Evolutionary conservation across 2,329 filamentous ascomycete species (phyloP).

Genomic region (Talaromyces sp.): DNA sequence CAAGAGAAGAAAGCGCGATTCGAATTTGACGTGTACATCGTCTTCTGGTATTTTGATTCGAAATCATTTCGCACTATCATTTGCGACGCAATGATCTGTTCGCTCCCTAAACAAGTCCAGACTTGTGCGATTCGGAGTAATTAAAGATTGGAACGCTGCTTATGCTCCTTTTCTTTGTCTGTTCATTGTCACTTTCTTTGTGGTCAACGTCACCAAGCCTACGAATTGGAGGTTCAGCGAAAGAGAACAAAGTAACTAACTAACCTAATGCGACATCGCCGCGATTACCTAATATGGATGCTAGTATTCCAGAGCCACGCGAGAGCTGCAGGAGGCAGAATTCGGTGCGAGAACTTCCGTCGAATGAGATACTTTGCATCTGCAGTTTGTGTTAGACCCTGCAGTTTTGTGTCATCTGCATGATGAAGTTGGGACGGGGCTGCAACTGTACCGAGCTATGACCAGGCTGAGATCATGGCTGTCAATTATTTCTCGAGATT

Average conservation of each 20-base stretch:
- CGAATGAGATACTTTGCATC: background rate
- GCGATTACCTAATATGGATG: background rate
- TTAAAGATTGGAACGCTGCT: background rate
- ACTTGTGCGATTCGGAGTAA: background rate
- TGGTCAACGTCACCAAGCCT: background rate
- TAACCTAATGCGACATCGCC: background rate
- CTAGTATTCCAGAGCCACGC: background rate
- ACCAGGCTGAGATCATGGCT: background rate
- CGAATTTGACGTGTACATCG: constrained; percentile 3
- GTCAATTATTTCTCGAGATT: background rate
- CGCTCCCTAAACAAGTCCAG: background rate
- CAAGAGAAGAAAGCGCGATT: background rate
- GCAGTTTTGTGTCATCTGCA: background rate
- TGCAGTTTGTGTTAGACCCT: background rate
- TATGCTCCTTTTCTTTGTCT: background rate
- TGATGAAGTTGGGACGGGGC: background rate
- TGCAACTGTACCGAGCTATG: background rate
- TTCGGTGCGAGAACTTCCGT: background rate
- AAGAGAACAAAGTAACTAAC: background rate
- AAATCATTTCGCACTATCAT: background rate
- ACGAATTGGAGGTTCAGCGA: background rate
- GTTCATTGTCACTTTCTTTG: background rate
- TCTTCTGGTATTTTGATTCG: background rate
- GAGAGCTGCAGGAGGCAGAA: background rate
- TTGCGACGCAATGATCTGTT: background rate